Conservation (phyloP, 768 basidiomycete genomes). For the Mycena alexandri region DNA sequence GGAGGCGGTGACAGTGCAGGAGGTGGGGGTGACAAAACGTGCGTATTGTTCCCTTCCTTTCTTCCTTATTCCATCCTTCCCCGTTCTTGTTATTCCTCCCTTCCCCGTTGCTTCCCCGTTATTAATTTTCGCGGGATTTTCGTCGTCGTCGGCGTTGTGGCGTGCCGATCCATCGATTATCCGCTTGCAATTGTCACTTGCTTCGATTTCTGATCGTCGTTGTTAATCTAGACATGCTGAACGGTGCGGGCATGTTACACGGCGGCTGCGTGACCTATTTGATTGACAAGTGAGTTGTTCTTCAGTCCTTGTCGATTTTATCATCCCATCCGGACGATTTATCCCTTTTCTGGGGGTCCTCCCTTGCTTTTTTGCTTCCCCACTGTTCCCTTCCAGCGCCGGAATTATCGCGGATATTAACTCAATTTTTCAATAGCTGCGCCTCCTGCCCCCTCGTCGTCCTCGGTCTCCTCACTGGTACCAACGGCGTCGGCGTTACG, state of each 20-base stretch:
- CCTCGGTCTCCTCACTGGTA: slow-evolving; percentile 68
- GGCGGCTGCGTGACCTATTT: slow-evolving; percentile 83
- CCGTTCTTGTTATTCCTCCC: too few species aligned
- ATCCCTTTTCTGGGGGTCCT: neutral
- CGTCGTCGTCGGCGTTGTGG: too few species aligned
- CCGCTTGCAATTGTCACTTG: too few species aligned
- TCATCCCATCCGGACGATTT: neutral
- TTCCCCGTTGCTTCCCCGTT: too few species aligned
- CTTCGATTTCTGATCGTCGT: neutral
- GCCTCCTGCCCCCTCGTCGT: slow-evolving; percentile 77
- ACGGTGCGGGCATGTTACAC: slow-evolving; percentile 81
- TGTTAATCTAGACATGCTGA: slow-evolving; percentile 69
- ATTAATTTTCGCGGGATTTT: too few species aligned
- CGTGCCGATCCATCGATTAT: too few species aligned
- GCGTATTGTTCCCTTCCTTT: slow-evolving; percentile 45
- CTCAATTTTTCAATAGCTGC: slow-evolving; percentile 55
- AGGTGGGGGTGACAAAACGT: slow-evolving; percentile 74
- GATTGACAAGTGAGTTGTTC: slow-evolving; percentile 71
- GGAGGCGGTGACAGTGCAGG: slow-evolving; percentile 73
- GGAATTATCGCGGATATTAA: neutral
- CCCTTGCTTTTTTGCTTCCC: neutral
- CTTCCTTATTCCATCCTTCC: neutral
- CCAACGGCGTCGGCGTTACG: slow-evolving; percentile 82
- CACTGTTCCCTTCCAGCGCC: neutral
- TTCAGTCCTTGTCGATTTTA: neutral